Conservation (phyloP, 2,329 filamentous ascomycete species). For the Fusarium sororula region DNA sequence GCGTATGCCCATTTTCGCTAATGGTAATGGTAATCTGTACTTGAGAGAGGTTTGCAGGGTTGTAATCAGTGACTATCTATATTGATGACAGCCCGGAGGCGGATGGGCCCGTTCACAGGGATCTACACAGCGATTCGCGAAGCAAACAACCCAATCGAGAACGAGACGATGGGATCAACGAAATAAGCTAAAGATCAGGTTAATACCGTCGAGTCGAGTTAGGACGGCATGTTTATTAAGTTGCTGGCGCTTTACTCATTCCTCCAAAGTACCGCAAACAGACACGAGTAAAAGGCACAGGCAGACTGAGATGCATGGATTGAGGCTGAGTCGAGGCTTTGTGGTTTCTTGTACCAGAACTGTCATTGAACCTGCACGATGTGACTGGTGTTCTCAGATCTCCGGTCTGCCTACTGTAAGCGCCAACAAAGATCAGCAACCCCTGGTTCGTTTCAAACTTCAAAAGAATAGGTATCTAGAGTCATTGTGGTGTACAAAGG, state of each 20-base stretch:
- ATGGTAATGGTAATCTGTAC: not conserved
- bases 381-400: conserved; percentile 9
- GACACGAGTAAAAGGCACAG: not conserved
- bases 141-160: not conserved
- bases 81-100: conserved; percentile 2
- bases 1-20: conserved; percentile 58
- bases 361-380: not conserved
- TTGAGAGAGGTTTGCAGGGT: not conserved
- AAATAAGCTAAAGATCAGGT: not conserved
- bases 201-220: not conserved
- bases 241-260: not conserved
- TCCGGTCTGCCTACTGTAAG: not conserved
- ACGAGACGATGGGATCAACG: not conserved
- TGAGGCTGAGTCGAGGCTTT: conserved; percentile 43
- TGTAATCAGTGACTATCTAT: not conserved
- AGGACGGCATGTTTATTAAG: not conserved
- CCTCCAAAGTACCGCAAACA: conserved; percentile 30
- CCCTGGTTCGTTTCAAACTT: conserved; percentile 9
- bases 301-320: not conserved
- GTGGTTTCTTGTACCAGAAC: conserved; percentile 10
- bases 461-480: not conserved
- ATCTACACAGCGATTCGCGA: conserved; percentile 24
- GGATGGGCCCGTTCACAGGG: conserved; percentile 19
- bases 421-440: conserved; percentile 22
- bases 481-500: not conserved